phyloP scores from a whole-genome alignment of 257 asterid genomes.

The Petunia axillaris region DNA sequence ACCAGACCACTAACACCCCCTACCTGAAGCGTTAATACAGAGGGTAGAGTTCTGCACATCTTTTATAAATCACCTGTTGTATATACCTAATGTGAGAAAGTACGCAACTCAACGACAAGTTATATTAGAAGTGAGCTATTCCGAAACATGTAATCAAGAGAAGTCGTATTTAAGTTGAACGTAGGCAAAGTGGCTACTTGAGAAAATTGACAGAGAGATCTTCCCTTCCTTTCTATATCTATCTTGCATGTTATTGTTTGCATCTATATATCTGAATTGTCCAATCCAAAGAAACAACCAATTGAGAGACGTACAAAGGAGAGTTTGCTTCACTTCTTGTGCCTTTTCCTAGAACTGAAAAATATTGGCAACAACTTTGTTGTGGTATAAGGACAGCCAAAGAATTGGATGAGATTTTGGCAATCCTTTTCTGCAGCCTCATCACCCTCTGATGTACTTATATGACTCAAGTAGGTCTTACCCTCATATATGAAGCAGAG shows the following conservation, averaged over 20 bases:
- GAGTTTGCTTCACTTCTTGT: slow-evolving; percentile 49
- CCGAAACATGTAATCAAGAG: no score
- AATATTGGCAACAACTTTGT: slow-evolving; percentile 60
- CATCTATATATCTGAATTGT: background rate
- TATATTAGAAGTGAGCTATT: no score
- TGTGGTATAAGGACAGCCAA: slow-evolving; percentile 57
- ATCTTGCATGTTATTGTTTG: background rate
- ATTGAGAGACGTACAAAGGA: background rate
- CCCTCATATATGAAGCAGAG: slow-evolving; percentile 78
- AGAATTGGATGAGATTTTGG: slow-evolving; percentile 64
- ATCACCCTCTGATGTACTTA: slow-evolving; percentile 53
- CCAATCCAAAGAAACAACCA: background rate
- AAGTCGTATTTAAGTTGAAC: no score
- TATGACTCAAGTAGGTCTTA: slow-evolving; percentile 74
- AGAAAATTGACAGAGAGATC: background rate
- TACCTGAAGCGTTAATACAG: no score
- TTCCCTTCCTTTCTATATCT: background rate
- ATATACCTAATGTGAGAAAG: no score
- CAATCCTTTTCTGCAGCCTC: slow-evolving; percentile 59
- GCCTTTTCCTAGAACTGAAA: slow-evolving; percentile 71
- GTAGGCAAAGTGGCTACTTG: background rate
- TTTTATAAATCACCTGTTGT: no score
- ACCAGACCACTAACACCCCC: no score
- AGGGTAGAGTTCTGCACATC: no score
- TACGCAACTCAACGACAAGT: no score